Evolutionary conservation across 2,329 filamentous ascomycete genomes (phyloP), one percentile per base, ranked within the genome.

Genomic region (Blastomyces parvus): DNA sequence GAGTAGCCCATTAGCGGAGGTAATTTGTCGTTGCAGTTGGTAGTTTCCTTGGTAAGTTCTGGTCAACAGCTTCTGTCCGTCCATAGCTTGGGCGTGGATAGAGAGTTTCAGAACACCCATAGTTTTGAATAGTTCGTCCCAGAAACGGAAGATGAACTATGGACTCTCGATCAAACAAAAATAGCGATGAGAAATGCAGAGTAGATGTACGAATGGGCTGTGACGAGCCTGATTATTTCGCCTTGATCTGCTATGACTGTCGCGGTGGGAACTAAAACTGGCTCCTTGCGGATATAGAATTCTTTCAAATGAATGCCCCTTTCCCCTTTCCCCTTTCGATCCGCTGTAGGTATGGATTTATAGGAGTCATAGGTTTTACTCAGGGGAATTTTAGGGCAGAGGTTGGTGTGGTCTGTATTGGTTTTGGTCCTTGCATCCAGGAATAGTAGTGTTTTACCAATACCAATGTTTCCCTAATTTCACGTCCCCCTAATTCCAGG

Each of bases 41-140:
- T 33, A 74, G 64, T 2, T 48, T 8, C 3, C 2, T 56, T 1
- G 11, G 22, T 14, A 52, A 27, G n/a, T 57, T 64, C 56, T 69
- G 52, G 60, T 74, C 74, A 2, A 63, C 48, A 22, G 64, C 63
- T 64, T 74, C 68, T 2, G 65, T 73, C 63, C 70, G 62, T 13
- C 69, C 63, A 62, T 66, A 2, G 67, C 72, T 62, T 72, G 42
- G 5, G 64, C 63, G 61, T 74, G 65, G 68, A 36, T 73, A 3
- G 64, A 70, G 1, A 70, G 64, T 30, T 67, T 36, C 33, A 11
- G 33, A 13, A 72, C 69, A 0, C 60, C 42, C 36, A 66, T 38
- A 11, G 61, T 5, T n/a, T 65, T 62, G 48, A 48, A 66, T 3
- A 69, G 48, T 0, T 46, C 38, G 22, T 27, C 42, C 63, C 63